A percentile compares a stretch with the other conserved stretches of the same genome.
Evolutionary conservation across 2,329 filamentous ascomycete species (phyloP).

Genomic region (Colletotrichum endophyticum): DNA sequence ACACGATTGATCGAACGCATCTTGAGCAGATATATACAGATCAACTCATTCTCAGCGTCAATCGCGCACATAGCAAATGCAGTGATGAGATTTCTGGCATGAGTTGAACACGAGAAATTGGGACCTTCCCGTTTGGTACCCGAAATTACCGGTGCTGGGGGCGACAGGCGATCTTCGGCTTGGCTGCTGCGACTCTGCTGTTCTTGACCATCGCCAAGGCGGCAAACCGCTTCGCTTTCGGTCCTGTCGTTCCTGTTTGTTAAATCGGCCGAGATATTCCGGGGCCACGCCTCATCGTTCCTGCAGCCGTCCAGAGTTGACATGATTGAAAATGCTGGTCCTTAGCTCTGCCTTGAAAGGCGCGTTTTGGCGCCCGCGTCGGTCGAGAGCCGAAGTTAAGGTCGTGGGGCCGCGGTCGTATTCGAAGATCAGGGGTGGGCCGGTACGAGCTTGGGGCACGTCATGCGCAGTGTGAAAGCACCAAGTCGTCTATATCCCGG

Average conservation of each 20-base stretch:
- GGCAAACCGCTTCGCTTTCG: background rate
- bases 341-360: background rate
- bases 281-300: background rate
- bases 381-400: background rate
- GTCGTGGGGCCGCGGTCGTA: conserved; percentile 7
- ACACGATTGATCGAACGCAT: background rate
- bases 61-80: background rate
- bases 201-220: background rate
- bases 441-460: conserved; percentile 2
- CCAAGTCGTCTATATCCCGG: background rate
- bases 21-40: background rate
- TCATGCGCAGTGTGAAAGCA: background rate
- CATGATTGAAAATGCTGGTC: background rate
- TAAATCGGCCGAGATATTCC: background rate
- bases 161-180: background rate
- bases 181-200: background rate
- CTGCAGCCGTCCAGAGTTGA: background rate
- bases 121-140: conserved; percentile 4
- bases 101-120: conserved; percentile 12
- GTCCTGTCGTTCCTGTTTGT: background rate
- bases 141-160: background rate
- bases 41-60: background rate
- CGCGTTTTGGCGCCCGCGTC: background rate
- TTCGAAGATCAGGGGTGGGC: conserved; percentile 3
- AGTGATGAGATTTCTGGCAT: background rate